Evolutionary conservation across 2,329 filamentous ascomycete genomes (phyloP), one percentile per base, ranked within the genome.

Genomic region (Chaetomium olivaceum): DNA sequence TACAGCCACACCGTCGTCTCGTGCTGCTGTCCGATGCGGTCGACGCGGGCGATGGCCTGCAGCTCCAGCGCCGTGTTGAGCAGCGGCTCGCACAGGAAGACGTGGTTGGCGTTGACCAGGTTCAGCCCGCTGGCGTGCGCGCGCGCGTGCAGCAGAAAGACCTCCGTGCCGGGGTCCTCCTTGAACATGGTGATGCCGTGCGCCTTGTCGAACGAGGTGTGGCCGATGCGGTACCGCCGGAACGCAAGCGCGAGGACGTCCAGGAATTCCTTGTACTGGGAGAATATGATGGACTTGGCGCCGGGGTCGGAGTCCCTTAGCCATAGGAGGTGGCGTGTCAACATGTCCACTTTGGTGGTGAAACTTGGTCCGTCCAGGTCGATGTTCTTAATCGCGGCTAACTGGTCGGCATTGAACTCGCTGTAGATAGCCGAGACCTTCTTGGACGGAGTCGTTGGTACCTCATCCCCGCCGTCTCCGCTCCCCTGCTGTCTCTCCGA

Each of bases 1-100:
- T 98, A 98, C 77, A 97, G 90, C 91, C 93, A 98, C 1, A 98
- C 93, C 0, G 92, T 97, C 0, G 95, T 99, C 70, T 91, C 85
- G 60, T 91, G 88, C 69, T 89, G 84, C 77, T 98, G 95, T 0
- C 95, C 95, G 69, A 99, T 99, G 43, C 95, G 88, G 75, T 99
- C 93, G 1, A 99, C 93, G 63, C 95, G 90, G 0, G 94, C 93
- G 73, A 98, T 96, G 16, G 93, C 94, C 77, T 99, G 95, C 11
- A 98, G 83, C 77, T 98, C 95, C 19, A 99, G 87, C 0, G 93
- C 93, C 0, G 94, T 94, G 74, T 98, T 97, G 71, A 98, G 87
- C 3, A 98, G 81, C 2, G 95, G 95, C 75, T 99, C 95, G 76
- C 93, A 97, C 4, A 99, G 84, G 74, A 98, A 96, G 1, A 98